These are phyloP conservation scores for Thelonectria blattea DNA, from an alignment of 2,329 filamentous ascomycete species.

Conservation along the genomic window DNA sequence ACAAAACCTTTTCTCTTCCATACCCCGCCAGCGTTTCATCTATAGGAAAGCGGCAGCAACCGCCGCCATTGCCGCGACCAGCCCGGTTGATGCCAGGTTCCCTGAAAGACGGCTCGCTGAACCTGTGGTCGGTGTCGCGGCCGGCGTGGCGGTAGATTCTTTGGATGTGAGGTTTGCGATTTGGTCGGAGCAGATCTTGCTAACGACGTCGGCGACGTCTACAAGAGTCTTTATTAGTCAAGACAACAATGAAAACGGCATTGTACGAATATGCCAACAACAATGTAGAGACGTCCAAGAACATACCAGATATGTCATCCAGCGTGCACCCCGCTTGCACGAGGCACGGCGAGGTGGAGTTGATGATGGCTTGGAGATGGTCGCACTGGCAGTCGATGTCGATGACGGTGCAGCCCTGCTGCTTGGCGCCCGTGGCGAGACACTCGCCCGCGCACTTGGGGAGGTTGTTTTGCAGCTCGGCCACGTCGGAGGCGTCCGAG, in stretches of 20 bases:
- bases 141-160: not conserved
- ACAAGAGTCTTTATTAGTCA: not conserved
- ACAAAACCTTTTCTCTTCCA: not conserved
- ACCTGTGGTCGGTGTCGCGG: conserved; percentile 10
- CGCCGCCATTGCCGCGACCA: conserved; percentile 10
- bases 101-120: conserved; percentile 4
- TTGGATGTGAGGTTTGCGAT: conserved; percentile 9
- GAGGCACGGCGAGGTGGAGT: conserved; percentile 45
- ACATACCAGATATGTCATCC: conserved; percentile 46
- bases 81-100: conserved; percentile 17
- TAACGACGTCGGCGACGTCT: conserved; percentile 16
- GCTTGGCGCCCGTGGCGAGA: conserved; percentile 40
- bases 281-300: not conserved
- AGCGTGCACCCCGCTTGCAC: conserved; percentile 42
- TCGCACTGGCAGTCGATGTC: conserved; percentile 49
- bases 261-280: too few species aligned
- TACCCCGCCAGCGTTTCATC: not conserved
- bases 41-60: conserved; percentile 15
- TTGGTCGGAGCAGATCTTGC: conserved; percentile 13
- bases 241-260: not conserved
- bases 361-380: conserved; percentile 44
- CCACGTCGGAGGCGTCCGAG: conserved; percentile 24
- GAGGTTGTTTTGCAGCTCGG: conserved; percentile 34
- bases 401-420: conserved; percentile 42
- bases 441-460: conserved; percentile 49